Evolutionary conservation across 176 grass and related monocot species (phyloP).

Genomic region (Oryza coarctata): DNA sequence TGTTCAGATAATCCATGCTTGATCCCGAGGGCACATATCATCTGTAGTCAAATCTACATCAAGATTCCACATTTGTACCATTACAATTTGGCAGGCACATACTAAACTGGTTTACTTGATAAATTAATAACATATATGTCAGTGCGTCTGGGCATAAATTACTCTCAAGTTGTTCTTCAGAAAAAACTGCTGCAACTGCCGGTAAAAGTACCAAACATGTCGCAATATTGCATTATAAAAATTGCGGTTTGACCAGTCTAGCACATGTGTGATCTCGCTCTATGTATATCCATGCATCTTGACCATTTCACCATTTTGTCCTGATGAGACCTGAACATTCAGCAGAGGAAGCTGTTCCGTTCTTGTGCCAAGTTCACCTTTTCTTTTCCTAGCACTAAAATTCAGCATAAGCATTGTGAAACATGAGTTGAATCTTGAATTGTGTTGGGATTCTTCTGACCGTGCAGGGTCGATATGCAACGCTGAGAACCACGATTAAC

Average conservation of each 20-base stretch:
- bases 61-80: neutral
- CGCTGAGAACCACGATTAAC: neutral
- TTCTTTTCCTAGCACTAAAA: neutral
- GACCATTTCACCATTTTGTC: neutral
- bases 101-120: neutral
- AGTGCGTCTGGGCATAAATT: neutral
- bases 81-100: neutral
- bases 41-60: neutral
- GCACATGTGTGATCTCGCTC: neutral
- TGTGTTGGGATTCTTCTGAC: neutral
- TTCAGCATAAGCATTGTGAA: neutral
- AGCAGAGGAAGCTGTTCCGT: neutral
- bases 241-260: neutral
- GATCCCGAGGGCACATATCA: neutral
- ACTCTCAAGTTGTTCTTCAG: neutral
- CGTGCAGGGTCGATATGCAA: neutral
- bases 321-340: neutral
- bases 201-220: conserved; percentile 9
- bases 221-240: neutral
- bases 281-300: neutral
- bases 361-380: neutral
- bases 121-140: neutral
- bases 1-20: neutral
- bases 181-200: conserved; percentile 1
- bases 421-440: neutral